Conservation (phyloP, 441 rosid genomes). For the Monsonia emarginata region DNA sequence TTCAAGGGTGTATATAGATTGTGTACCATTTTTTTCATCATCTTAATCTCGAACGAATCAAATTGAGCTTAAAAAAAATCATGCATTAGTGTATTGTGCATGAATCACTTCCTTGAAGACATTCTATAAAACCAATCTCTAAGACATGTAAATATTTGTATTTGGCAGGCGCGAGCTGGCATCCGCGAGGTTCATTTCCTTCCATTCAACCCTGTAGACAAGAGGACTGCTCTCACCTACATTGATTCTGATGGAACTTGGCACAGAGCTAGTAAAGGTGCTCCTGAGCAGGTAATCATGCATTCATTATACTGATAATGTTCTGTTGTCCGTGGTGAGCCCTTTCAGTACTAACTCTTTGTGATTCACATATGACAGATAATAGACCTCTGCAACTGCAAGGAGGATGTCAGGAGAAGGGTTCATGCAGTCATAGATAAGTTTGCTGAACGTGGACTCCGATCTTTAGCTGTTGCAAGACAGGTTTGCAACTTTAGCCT, state of each 20-base stretch:
- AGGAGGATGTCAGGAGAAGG: constrained; percentile 34
- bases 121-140: too few species aligned
- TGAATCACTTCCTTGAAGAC: too few species aligned
- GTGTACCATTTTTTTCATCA: too few species aligned
- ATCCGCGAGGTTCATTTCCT: constrained; percentile 49
- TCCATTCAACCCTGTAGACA: constrained; percentile 54
- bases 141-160: too few species aligned
- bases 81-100: too few species aligned
- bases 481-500: constrained; percentile 24
- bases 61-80: too few species aligned
- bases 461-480: constrained; percentile 46
- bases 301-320: neutral
- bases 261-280: constrained; percentile 59
- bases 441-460: constrained; percentile 52
- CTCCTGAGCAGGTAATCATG: constrained; percentile 47
- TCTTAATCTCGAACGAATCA: too few species aligned
- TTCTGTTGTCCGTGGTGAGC: too few species aligned
- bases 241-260: constrained; percentile 38
- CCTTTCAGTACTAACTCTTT: neutral
- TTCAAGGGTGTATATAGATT: too few species aligned
- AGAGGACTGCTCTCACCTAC: constrained; percentile 55
- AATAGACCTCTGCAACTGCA: constrained; percentile 40
- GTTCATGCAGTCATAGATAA: constrained; percentile 48
- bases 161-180: constrained; percentile 39
- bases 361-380: constrained; percentile 24